Percentiles rank a stretch among this genome's conserved stretches.
Conservation (phyloP, 345 rosid genomes). For the Xanthoceras sorbifolium region DNA sequence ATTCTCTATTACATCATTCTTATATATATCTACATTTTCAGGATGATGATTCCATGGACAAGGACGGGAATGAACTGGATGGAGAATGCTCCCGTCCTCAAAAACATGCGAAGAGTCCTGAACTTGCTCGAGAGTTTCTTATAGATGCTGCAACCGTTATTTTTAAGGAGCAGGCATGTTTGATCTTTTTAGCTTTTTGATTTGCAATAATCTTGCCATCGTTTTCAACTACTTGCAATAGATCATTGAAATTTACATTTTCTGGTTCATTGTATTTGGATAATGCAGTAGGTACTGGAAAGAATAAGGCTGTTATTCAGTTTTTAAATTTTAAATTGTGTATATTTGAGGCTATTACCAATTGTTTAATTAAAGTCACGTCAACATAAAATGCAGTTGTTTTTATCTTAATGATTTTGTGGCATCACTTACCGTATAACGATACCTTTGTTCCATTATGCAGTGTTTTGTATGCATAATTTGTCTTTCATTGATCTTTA, state of each 20-base stretch:
- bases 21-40: slow-evolving; percentile 32
- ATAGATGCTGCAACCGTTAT: slow-evolving; percentile 93
- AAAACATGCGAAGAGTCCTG: slow-evolving; percentile 99
- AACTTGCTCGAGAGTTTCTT: slow-evolving; percentile 99
- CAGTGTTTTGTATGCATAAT: not conserved
- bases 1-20: not conserved
- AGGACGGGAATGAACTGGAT: slow-evolving; percentile 95
- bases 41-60: slow-evolving; percentile 96
- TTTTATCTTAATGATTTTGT: slow-evolving; percentile 1
- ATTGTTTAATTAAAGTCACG: not conserved
- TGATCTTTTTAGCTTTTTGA: slow-evolving; percentile 12
- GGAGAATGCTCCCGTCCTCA: slow-evolving; percentile 98
- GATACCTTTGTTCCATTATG: not conserved
- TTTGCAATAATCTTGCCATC: slow-evolving; percentile 16
- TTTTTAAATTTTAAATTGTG: not conserved
- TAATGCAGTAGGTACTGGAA: slow-evolving; percentile 8
- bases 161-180: slow-evolving; percentile 92
- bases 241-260: slow-evolving; percentile 5
- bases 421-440: not conserved
- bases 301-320: not conserved
- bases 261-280: not conserved
- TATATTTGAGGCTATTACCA: not conserved
- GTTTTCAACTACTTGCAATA: slow-evolving; percentile 4
- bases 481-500: not conserved
- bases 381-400: not conserved